Evolutionary conservation across 1,284 basidiomycete genomes (phyloP).

Genomic region (Apiotrichum domesticum): DNA sequence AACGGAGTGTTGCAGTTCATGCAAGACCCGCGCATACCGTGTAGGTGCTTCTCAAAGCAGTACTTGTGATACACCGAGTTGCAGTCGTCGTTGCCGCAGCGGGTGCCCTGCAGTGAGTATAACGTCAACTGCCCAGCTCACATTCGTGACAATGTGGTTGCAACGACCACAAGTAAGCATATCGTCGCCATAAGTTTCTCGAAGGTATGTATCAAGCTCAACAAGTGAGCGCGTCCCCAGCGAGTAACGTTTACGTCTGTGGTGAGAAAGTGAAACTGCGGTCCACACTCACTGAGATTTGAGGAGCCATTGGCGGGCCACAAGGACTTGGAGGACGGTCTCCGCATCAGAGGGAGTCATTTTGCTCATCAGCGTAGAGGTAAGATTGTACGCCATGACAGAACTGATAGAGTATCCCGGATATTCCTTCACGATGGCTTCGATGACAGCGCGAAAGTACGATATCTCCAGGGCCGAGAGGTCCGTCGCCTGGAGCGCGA

Average conservation of each 20-base stretch:
- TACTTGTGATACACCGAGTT: conserved; percentile 33
- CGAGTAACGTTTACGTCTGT: conserved; percentile 38
- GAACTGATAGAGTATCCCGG: conserved; percentile 41
- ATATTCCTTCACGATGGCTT: conserved; percentile 36
- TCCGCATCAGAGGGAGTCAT: conserved; percentile 31
- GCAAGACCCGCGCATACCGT: conserved; percentile 18
- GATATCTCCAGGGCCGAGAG: conserved; percentile 38
- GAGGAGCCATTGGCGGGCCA: conserved; percentile 37
- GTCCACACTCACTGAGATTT: conserved; percentile 33
- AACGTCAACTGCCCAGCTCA: conserved; percentile 16
- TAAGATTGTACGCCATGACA: conserved; percentile 25
- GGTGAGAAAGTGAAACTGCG: neutral
- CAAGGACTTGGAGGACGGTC: conserved; percentile 28
- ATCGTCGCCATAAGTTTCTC: conserved; percentile 29
- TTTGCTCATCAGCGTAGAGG: conserved; percentile 14
- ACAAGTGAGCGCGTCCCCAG: conserved; percentile 34
- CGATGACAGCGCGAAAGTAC: conserved; percentile 35
- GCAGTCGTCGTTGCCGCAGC: conserved; percentile 29
- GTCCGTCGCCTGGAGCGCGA: conserved; percentile 35
- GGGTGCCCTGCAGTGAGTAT: conserved; percentile 25
- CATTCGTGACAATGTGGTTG: conserved; percentile 29
- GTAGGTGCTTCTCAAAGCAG: conserved; percentile 24
- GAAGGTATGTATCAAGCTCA: conserved; percentile 40
- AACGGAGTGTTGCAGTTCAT: conserved; percentile 24
- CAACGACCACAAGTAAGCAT: conserved; percentile 34